Evolutionary conservation across 371 early-diverging fungal species (phyloP), one percentile per base, ranked within the genome.

Genomic region (Mortierella polycephala): DNA sequence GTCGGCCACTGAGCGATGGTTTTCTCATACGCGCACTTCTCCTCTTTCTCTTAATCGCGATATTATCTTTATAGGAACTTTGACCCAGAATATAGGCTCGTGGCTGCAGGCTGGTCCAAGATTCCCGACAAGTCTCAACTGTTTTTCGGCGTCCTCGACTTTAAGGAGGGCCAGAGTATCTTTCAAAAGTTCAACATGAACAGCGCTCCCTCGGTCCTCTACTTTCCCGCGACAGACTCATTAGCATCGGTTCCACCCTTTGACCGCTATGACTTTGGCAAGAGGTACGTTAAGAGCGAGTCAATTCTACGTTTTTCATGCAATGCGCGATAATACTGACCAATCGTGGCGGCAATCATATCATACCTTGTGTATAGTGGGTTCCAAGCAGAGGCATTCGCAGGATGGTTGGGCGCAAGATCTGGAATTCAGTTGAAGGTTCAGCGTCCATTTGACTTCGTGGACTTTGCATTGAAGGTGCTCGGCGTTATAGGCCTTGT

Each of bases 111-210:
- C 57, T 88, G 84, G 75, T 82, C 83, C 64, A 82, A 74, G 40
- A 81, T 73, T 13, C 73, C 83, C 20, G 81, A 84, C 23, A 60
- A 53, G 5, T 69, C 74, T 9, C 80, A 83, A 55, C 72, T 93
- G 16, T 92, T 89, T 70, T 91, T 95, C 83, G 92, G 86, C 16
- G 76, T 82, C 52, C 75, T 94, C 59, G 95, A 95, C 72, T 95
- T 91, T 59, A 81, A 81, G 53, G 84, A 85, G 64, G 94, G 92
- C 12, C 87, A 85, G 60, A 87, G 85, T 20, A 81, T 91, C 56
- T 95, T 91, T 71, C 86, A 85, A 75, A 85, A 85, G 87, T 91
- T 93, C 69, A 40, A 62, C 16, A 50, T 64, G 56, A 40, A 84
- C 70, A 85, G 86, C 21, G 95, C 91, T 14, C 94, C 94, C 20